Percentiles rank a stretch among this genome's conserved stretches.
Conservation (phyloP, 2,329 filamentous ascomycete genomes). For the Alternaria hordeiaustralica region DNA sequence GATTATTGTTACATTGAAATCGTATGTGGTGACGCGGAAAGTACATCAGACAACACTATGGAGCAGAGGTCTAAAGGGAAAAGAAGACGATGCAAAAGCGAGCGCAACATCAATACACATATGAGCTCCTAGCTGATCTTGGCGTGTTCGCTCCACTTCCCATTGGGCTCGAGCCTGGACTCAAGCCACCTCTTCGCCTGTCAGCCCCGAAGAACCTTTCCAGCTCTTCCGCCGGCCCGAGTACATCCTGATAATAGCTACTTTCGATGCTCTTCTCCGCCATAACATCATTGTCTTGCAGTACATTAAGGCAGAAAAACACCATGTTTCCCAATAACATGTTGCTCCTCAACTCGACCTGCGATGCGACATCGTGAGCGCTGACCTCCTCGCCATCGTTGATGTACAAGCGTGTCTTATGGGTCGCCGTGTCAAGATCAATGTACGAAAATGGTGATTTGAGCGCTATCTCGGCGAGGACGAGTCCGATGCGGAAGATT, state of each 20-base stretch:
- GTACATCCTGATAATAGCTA: constrained; percentile 28
- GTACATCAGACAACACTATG: not conserved
- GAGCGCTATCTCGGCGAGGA: constrained; percentile 32
- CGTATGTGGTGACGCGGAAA: not conserved
- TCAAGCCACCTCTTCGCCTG: constrained; percentile 13
- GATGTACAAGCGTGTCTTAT: constrained; percentile 21
- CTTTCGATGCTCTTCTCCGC: constrained; percentile 25
- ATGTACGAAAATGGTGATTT: constrained; percentile 25
- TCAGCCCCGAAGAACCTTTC: constrained; percentile 19
- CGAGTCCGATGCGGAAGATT: constrained; percentile 37
- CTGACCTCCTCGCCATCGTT: constrained; percentile 21
- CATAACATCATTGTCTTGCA: constrained; percentile 26
- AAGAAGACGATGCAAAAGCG: not conserved
- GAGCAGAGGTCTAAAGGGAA: not conserved
- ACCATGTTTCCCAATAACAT: constrained; percentile 32
- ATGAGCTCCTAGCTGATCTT: constrained; percentile 2
- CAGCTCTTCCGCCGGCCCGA: constrained; percentile 27
- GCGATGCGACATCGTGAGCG: constrained; percentile 27
- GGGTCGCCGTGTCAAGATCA: constrained; percentile 13
- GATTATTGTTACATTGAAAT: not conserved
- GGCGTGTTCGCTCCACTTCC: constrained; percentile 10
- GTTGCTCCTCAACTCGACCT: constrained; percentile 30
- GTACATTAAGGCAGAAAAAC: constrained; percentile 26
- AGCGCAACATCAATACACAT: not conserved
- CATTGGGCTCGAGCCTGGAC: constrained; percentile 7